Conservation (phyloP, 2,329 filamentous ascomycete species). For the Colletotrichum orbiculare region DNA sequence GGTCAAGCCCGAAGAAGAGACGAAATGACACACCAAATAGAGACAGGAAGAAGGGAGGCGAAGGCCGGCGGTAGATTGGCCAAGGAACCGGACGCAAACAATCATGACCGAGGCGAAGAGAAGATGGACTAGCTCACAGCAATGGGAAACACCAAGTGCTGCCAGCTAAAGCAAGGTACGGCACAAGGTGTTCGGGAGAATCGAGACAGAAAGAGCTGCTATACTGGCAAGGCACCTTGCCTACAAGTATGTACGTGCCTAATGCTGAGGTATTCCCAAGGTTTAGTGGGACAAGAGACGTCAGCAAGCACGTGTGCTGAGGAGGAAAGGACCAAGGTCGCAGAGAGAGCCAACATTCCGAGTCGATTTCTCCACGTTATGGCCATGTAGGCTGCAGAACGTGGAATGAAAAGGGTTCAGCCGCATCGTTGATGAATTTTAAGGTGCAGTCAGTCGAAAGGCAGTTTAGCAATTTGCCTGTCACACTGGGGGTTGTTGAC, state of each 20-base stretch:
- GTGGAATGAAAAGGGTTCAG: constrained; percentile 4
- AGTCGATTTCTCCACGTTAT: constrained; percentile 32
- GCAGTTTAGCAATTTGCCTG: no score
- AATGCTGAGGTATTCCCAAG: no score
- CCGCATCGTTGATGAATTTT: no score
- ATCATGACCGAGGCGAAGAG: constrained; percentile 12
- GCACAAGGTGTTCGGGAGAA: not conserved
- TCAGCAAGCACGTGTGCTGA: not conserved
- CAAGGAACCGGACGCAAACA: constrained; percentile 19
- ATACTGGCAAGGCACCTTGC: no score
- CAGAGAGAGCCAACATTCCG: constrained; percentile 19
- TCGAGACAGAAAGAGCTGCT: no score
- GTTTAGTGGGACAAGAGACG: constrained; percentile 12
- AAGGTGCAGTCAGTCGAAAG: no score
- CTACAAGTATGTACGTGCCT: no score
- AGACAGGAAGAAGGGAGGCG: constrained; percentile 11
- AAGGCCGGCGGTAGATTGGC: constrained; percentile 20
- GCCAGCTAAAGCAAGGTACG: constrained; percentile 35
- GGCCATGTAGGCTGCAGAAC: no score
- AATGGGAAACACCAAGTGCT: constrained; percentile 25
- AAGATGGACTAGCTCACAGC: constrained; percentile 2
- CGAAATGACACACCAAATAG: constrained; percentile 18
- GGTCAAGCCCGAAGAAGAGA: constrained; percentile 37
- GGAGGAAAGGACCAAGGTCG: constrained; percentile 5
- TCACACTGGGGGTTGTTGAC: no score